phyloP scores from a whole-genome alignment of 1,139 yeast species.

The Petasospora rhodanensis region DNA sequence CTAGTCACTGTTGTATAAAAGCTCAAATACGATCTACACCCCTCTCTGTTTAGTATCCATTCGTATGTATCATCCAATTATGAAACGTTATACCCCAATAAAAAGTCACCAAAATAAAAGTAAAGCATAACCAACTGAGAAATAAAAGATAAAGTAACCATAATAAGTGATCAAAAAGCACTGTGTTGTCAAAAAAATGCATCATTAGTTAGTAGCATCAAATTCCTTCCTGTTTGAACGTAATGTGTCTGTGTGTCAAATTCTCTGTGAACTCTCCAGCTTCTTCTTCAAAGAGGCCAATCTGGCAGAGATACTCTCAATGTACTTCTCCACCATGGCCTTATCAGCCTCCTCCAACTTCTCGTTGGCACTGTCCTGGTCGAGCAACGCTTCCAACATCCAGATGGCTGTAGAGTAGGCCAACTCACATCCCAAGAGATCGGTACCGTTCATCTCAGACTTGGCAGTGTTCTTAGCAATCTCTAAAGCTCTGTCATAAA shows the following conservation, averaged over 20 bases:
- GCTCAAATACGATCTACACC: no score
- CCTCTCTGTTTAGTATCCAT: no score
- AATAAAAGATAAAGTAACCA: no score
- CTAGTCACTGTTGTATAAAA: no score
- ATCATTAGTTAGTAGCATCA: no score
- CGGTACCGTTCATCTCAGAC: slow-evolving; percentile 74
- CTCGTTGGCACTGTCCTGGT: slow-evolving; percentile 42
- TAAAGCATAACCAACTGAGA: no score
- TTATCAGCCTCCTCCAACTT: slow-evolving; percentile 64
- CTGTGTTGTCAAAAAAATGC: no score
- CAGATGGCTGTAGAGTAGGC: slow-evolving; percentile 90
- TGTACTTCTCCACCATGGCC: slow-evolving; percentile 71
- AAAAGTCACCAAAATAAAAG: no score
- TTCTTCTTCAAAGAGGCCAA: slow-evolving; percentile 46
- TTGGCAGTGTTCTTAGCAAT: slow-evolving; percentile 90
- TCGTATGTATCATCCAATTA: no score
- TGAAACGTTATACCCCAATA: no score
- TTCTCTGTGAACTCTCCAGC: slow-evolving; percentile 13
- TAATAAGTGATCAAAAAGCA: no score
- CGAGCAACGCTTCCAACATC: slow-evolving; percentile 88
- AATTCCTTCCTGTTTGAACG: no score
- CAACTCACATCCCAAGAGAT: slow-evolving; percentile 74
- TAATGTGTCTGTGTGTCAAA: slow-evolving; percentile 2
- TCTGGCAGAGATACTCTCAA: slow-evolving; percentile 68
- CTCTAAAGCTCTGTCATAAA: slow-evolving; percentile 90